phyloP scores from a whole-genome alignment of 2,329 filamentous ascomycete species.

The Aspergillus arachidicola region DNA sequence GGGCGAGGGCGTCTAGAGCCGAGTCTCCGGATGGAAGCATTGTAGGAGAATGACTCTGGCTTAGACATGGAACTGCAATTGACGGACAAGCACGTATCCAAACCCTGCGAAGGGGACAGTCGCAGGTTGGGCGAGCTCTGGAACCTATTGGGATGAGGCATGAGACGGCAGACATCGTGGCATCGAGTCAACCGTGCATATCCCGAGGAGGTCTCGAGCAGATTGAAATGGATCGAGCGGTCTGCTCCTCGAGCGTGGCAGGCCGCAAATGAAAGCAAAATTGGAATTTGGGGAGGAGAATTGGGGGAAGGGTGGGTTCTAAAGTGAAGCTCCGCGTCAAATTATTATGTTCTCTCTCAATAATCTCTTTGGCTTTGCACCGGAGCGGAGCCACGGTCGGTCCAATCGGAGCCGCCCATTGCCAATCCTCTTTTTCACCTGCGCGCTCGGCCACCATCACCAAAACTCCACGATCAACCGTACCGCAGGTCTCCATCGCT shows the following conservation, averaged over 20 bases:
- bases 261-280: slow-evolving; percentile 7
- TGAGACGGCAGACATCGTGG: slow-evolving; percentile 65
- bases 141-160: slow-evolving; percentile 63
- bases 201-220: slow-evolving; percentile 28
- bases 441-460: slow-evolving; percentile 15
- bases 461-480: slow-evolving; percentile 1
- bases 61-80: slow-evolving; percentile 34
- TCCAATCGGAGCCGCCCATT: slow-evolving; percentile 42
- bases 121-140: slow-evolving; percentile 54
- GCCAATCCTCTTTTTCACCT: slow-evolving; percentile 41
- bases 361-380: slow-evolving; percentile 15
- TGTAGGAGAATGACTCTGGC: slow-evolving; percentile 26
- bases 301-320: not conserved
- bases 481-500: not conserved
- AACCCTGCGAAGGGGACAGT: slow-evolving; percentile 50
- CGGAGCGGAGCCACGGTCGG: slow-evolving; percentile 34
- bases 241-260: slow-evolving; percentile 17
- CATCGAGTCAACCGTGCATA: slow-evolving; percentile 41
- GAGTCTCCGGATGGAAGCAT: slow-evolving; percentile 32
- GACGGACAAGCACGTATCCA: slow-evolving; percentile 29
- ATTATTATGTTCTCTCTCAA: slow-evolving; percentile 19
- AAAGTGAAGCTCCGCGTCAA: slow-evolving; percentile 16
- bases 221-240: slow-evolving; percentile 14
- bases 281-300: not conserved
- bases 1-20: slow-evolving; percentile 31